Evolutionary conservation across 2,329 filamentous ascomycete species (phyloP).

Genomic region (Beauveria sp.): DNA sequence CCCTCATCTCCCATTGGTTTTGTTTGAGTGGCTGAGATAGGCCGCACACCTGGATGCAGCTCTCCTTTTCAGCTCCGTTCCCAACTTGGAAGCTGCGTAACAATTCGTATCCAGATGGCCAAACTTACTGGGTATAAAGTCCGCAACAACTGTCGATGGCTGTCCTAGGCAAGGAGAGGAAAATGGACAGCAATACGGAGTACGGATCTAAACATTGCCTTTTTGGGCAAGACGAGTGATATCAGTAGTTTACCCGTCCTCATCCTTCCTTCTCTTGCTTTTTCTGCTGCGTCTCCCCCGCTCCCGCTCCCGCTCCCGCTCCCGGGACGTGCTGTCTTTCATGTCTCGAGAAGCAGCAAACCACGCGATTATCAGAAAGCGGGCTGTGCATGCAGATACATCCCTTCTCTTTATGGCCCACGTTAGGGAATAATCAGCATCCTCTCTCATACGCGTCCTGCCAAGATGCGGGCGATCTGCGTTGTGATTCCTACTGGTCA

Average conservation of each 20-base stretch:
- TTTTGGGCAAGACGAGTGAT: not conserved
- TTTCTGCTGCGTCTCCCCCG: not conserved
- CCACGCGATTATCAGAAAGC: not conserved
- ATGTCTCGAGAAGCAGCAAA: not conserved
- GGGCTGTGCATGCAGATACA: constrained; percentile 2
- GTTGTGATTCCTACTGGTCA: constrained; percentile 1
- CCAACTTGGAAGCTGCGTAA: not conserved
- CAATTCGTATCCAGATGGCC: too few species aligned
- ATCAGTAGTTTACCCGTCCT: not conserved
- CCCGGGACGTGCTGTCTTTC: not conserved
- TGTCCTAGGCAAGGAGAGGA: not conserved
- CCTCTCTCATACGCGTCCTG: not conserved
- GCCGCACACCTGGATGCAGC: not conserved
- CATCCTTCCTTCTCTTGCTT: not conserved
- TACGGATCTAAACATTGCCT: constrained; percentile 2
- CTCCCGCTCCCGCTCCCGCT: not conserved
- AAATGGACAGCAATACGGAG: not conserved
- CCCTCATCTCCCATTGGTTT: not conserved
- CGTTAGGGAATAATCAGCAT: constrained; percentile 6
- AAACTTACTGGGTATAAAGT: not conserved
- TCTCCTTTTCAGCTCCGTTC: constrained; percentile 4
- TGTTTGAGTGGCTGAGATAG: not conserved
- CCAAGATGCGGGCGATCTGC: not conserved
- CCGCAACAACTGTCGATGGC: not conserved
- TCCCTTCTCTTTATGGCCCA: not conserved